Conservation (phyloP, 495 filamentous ascomycete species). For the Penicillium robsamsonii region DNA sequence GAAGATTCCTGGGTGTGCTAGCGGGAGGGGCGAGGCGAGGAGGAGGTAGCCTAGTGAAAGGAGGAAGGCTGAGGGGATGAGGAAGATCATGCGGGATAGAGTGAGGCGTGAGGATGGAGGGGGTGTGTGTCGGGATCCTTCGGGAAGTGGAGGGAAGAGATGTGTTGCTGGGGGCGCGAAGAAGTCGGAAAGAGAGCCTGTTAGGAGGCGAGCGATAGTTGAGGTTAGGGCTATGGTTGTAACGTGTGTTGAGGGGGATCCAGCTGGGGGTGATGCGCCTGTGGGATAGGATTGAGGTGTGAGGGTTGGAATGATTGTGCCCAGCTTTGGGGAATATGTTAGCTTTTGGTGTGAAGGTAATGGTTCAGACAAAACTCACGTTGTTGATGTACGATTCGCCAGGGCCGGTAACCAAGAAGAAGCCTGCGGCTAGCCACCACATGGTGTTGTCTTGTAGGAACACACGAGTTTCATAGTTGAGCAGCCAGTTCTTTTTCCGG, state of each 20-base stretch:
- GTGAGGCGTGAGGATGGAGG: conserved; percentile 42
- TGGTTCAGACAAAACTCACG: conserved; percentile 26
- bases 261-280: conserved; percentile 53
- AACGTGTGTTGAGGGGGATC: conserved; percentile 80
- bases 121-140: conserved; percentile 22
- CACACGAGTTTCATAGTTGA: conserved; percentile 80
- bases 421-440: conserved; percentile 89
- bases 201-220: conserved; percentile 81
- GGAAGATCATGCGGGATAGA: conserved; percentile 76
- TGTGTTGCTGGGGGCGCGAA: conserved; percentile 66
- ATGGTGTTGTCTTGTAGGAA: conserved; percentile 88
- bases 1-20: conserved; percentile 67
- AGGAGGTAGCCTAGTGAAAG: conserved; percentile 74
- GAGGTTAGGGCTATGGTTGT: conserved; percentile 87
- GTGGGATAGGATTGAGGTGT: conserved; percentile 58
- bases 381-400: conserved; percentile 98
- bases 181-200: conserved; percentile 82
- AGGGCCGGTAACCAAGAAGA: conserved; percentile 91
- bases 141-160: conserved; percentile 37
- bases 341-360: conserved; percentile 1
- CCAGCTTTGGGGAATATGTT: conserved; percentile 52
- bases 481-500: conserved; percentile 75
- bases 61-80: conserved; percentile 69
- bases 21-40: conserved; percentile 67
- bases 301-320: conserved; percentile 85